Conservation (phyloP, 2,329 filamentous ascomycete genomes). For the Simplicillium aogashimaense region DNA sequence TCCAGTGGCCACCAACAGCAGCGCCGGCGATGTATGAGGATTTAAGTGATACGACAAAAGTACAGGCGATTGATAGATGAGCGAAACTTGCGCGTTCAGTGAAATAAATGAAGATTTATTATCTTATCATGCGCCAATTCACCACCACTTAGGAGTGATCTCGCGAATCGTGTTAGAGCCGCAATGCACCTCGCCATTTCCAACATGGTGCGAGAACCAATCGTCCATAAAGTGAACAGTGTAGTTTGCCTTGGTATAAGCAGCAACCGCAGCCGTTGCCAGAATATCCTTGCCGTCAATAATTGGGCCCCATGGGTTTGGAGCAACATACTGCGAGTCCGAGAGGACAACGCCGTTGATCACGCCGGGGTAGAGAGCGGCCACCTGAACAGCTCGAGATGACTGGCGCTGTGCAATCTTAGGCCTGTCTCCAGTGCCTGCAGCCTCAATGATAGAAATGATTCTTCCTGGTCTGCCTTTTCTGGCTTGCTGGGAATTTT, state of each 20-base stretch:
- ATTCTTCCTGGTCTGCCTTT: neutral
- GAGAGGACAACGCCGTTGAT: neutral
- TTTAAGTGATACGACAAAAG: too few relatives aligned
- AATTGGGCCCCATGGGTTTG: conserved; percentile 14
- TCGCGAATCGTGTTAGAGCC: conserved; percentile 11
- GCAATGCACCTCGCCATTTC: conserved; percentile 16
- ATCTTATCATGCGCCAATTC: too few relatives aligned
- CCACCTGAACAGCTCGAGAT: neutral
- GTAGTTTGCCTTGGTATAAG: conserved; percentile 12
- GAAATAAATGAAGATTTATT: too few relatives aligned
- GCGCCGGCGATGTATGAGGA: too few relatives aligned
- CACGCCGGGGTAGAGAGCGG: neutral
- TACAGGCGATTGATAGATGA: too few relatives aligned
- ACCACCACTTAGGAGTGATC: conserved; percentile 9
- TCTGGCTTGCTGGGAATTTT: neutral
- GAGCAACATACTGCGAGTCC: conserved; percentile 4
- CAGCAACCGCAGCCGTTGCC: conserved; percentile 8
- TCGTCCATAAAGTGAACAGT: conserved; percentile 16
- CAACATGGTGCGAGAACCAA: conserved; percentile 15
- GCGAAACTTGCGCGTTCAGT: too few relatives aligned
- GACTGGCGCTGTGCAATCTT: too few relatives aligned
- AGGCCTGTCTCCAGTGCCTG: too few relatives aligned
- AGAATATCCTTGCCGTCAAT: conserved; percentile 15
- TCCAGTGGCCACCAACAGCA: too few relatives aligned
- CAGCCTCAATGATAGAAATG: too few relatives aligned